These are phyloP conservation scores for Rhododendron henanense DNA, from an alignment of 148 eudicot genomes.

Conservation along the genomic window DNA sequence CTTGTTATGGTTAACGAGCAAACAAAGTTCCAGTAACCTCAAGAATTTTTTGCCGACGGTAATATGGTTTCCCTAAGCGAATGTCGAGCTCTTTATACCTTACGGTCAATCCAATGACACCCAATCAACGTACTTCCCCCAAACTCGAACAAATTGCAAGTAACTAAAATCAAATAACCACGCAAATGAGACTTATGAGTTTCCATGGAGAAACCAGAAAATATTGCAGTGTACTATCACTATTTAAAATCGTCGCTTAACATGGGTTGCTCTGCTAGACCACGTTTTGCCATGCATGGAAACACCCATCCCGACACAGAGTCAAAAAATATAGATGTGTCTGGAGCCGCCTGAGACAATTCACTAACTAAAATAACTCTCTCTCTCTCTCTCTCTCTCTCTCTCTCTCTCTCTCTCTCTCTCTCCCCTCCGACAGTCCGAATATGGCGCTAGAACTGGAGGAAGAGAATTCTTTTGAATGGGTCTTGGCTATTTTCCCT, in stretches of 20 bases:
- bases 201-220: background rate
- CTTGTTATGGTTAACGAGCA: background rate
- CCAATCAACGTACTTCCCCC: no score
- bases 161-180: background rate
- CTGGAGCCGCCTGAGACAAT: background rate
- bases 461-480: constrained; percentile 18
- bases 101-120: no score
- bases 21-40: background rate
- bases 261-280: no score
- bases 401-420: background rate
- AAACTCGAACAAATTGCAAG: background rate
- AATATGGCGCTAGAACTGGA: constrained; percentile 15
- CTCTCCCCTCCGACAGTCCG: constrained; percentile 1
- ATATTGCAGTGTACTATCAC: background rate
- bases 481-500: background rate
- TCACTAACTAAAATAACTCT: background rate
- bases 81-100: no score
- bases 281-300: no score
- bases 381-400: background rate
- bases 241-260: background rate
- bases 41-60: background rate
- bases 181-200: background rate
- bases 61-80: background rate
- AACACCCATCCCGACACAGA: background rate
- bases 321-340: background rate